Evolutionary conservation across 495 filamentous ascomycete genomes (phyloP), one percentile per base, ranked within the genome.

Genomic region (Penicillium fimorum): DNA sequence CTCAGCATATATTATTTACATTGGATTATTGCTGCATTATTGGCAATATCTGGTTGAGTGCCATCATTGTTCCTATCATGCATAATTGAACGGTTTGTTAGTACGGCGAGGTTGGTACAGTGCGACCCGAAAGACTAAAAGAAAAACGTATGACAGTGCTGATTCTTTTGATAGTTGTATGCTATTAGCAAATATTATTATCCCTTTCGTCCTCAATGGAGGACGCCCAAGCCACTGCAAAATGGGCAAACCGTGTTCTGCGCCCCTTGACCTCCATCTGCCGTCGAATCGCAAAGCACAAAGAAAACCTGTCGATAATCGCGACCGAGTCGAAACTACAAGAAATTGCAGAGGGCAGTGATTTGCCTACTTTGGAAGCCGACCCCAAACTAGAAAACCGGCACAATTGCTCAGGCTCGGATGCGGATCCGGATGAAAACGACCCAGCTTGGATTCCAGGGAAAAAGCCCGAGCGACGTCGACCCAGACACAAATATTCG

Each of bases 181-280:
- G 17, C 20, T 20, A 49, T 55, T 33, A 38, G 2, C 7, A 25
- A 18, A 53, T 55, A 59, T 43, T 7, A 12, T 53, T 62, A 56
- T 49, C 5, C 24, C 11, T 20, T 15, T 24, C 37, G 15, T 5
- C n/a, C 29, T 22, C 24, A 37, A 78, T 79, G 76, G 73, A 74
- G 40, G 75, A 79, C 50, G 55, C 75, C 20, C 70, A 65, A 62
- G 59, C 72, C 37, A 79, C 74, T 15, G 74, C 76, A 45, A 72
- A 68, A 70, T 79, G 76, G 76, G 76, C 74, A 55, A 76, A 76
- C 53, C 76, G 76, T 63, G 72, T 79, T 61, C 62, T 79, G 53
- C 76, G 76, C 61, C 76, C 76, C 32, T 63, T 79, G 52, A 68
- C 72, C 33, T 77, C 76, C 15, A 70, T 77, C 53, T 72, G 76